A percentile compares a stretch with the other conserved stretches of the same genome.
Evolutionary conservation across 768 basidiomycete genomes (phyloP).

Genomic region (Tylopilus balloui): DNA sequence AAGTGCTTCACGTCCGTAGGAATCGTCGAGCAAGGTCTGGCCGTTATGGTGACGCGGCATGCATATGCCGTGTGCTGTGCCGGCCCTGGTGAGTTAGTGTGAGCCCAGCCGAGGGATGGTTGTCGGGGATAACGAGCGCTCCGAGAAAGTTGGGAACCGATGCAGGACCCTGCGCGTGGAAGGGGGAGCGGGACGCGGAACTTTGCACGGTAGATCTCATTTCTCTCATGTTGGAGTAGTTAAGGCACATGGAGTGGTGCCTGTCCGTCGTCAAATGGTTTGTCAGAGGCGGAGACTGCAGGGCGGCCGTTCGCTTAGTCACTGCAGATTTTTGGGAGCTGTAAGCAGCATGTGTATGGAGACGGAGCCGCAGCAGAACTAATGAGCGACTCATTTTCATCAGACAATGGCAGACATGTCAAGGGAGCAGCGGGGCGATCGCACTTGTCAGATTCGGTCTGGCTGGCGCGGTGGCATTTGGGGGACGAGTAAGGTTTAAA

Average conservation of each 20-base stretch:
- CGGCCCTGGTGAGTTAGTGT: not conserved
- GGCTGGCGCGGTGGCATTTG: not conserved
- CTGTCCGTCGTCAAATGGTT: not conserved
- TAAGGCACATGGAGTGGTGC: not conserved
- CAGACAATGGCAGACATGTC: not conserved
- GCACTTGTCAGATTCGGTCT: not conserved
- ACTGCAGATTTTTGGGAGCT: not conserved
- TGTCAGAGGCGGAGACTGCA: not conserved
- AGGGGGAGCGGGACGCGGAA: not conserved
- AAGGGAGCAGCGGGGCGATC: not conserved
- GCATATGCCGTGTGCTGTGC: not conserved
- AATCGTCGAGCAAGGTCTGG: not conserved
- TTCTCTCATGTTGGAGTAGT: not conserved
- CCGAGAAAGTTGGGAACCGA: not conserved
- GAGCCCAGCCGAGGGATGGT: not conserved
- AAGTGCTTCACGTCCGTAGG: not conserved
- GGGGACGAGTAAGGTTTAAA: not conserved
- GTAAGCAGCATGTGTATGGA: not conserved
- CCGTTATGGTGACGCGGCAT: not conserved
- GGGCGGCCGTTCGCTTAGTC: too few relatives aligned
- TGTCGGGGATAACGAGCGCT: not conserved
- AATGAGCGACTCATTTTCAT: too few relatives aligned
- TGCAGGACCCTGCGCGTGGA: constrained; percentile 5
- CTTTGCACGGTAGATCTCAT: not conserved
- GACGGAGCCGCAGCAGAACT: not conserved